Percentiles rank a stretch among this genome's conserved stretches.
These are phyloP conservation scores for Pythium scleroteichum DNA, from an alignment of 352 stramenopile genomes.

Conservation along the genomic window DNA sequence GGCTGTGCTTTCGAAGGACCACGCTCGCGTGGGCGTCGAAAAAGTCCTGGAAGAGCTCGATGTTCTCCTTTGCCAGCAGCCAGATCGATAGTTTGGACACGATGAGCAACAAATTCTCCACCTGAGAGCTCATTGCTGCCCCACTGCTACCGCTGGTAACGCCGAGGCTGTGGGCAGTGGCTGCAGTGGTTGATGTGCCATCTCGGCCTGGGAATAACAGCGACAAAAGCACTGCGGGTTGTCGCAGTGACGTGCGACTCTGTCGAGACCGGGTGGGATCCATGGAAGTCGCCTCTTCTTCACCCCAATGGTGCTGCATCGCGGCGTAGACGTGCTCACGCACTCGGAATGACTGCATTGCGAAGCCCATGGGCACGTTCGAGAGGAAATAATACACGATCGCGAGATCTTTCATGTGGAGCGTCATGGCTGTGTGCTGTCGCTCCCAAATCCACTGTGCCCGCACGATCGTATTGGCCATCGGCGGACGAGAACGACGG, in stretches of 20 bases:
- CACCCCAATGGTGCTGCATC: slow-evolving; percentile 13
- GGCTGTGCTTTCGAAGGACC: slow-evolving; percentile 27
- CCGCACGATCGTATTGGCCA: not conserved
- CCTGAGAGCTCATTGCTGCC: not conserved
- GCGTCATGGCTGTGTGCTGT: slow-evolving; percentile 10
- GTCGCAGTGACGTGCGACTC: not conserved
- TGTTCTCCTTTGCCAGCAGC: slow-evolving; percentile 28
- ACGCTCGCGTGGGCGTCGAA: slow-evolving; percentile 23
- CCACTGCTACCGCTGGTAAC: not conserved
- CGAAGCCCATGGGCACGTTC: slow-evolving; percentile 5
- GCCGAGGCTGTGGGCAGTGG: not conserved
- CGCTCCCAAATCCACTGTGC: slow-evolving; percentile 24
- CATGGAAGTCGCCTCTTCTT: not conserved
- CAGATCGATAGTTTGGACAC: slow-evolving; percentile 36
- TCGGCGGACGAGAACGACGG: not conserved
- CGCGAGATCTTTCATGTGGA: slow-evolving; percentile 17
- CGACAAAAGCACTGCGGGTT: slow-evolving; percentile 10
- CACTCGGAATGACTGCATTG: slow-evolving; percentile 18
- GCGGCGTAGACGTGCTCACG: slow-evolving; percentile 15
- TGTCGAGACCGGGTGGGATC: not conserved
- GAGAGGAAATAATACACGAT: slow-evolving; percentile 23
- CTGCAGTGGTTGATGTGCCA: not conserved
- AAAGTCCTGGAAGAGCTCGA: slow-evolving; percentile 30
- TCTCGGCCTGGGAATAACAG: slow-evolving; percentile 9
- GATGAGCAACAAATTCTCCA: slow-evolving; percentile 33